These are phyloP conservation scores for Cladosporium phlei DNA, from an alignment of 2,329 filamentous ascomycete genomes.

Conservation along the genomic window DNA sequence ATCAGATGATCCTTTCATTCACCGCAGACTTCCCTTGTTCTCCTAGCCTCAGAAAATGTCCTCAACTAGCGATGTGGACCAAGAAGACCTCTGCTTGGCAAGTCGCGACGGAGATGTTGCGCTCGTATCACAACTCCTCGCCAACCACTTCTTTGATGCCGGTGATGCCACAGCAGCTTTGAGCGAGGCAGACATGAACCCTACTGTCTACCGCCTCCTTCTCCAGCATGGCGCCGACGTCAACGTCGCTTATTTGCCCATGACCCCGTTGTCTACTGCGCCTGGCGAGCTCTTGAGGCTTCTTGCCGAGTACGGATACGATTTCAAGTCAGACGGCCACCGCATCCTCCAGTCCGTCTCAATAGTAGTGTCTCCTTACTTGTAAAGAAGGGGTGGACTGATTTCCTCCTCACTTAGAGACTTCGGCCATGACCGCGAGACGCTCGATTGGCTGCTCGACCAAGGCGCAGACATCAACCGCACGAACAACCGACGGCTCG, in stretches of 20 bases:
- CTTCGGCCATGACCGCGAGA: slow-evolving; percentile 10
- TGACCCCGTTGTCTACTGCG: not conserved
- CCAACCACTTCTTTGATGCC: not conserved
- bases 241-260: not conserved
- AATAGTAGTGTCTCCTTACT: not conserved
- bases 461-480: slow-evolving; percentile 16
- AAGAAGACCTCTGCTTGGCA: not conserved
- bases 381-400: not conserved
- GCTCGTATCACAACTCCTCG: not conserved
- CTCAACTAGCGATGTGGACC: not conserved
- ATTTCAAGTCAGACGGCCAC: slow-evolving; percentile 11
- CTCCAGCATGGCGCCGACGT: slow-evolving; percentile 5
- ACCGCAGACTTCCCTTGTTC: no score
- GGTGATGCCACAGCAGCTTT: slow-evolving; percentile 1
- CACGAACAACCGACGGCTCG: slow-evolving; percentile 8
- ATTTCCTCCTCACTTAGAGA: slow-evolving; percentile 7
- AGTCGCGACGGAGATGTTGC: not conserved
- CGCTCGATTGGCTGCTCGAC: slow-evolving; percentile 17
- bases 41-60: not conserved
- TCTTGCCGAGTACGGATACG: slow-evolving; percentile 7
- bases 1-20: no score
- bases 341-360: not conserved
- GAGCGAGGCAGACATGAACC: not conserved
- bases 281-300: slow-evolving; percentile 5
- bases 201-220: not conserved